These are phyloP conservation scores for Alnus glutinosa DNA, from an alignment of 306 rosid species.

Conservation along the genomic window DNA sequence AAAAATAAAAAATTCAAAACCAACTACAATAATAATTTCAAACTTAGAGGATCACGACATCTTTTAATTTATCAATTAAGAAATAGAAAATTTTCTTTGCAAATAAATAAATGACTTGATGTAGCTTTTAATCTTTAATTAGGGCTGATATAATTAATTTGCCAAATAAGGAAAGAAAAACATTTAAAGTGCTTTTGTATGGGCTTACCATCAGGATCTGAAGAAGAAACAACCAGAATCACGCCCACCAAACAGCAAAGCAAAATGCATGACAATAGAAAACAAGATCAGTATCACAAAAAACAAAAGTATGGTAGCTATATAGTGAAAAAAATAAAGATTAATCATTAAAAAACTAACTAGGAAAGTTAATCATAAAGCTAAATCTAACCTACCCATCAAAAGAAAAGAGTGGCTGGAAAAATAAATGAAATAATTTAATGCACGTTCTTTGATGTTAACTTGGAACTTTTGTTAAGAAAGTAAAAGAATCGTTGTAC, in stretches of 20 bases:
- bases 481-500: conserved; percentile 13
- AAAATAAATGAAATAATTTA: background rate
- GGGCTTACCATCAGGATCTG: conserved; percentile 91
- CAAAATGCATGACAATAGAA: background rate
- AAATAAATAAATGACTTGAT: background rate
- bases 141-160: background rate
- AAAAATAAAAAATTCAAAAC: background rate
- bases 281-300: conserved; percentile 21
- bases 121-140: background rate
- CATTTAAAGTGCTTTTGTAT: background rate
- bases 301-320: background rate
- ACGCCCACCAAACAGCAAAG: conserved; percentile 20
- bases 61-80: background rate
- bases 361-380: conserved; percentile 11
- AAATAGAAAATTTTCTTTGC: background rate
- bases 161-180: background rate
- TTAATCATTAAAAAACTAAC: background rate
- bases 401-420: background rate
- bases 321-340: background rate
- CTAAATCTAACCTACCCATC: conserved; percentile 29
- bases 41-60: background rate
- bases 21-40: background rate
- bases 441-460: background rate
- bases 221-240: conserved; percentile 27
- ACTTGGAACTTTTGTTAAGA: background rate